A percentile compares a stretch with the other conserved stretches of the same genome.
Evolutionary conservation across 2,329 filamentous ascomycete genomes (phyloP).

Genomic region (Neophaeococcomyces mojaviensis): DNA sequence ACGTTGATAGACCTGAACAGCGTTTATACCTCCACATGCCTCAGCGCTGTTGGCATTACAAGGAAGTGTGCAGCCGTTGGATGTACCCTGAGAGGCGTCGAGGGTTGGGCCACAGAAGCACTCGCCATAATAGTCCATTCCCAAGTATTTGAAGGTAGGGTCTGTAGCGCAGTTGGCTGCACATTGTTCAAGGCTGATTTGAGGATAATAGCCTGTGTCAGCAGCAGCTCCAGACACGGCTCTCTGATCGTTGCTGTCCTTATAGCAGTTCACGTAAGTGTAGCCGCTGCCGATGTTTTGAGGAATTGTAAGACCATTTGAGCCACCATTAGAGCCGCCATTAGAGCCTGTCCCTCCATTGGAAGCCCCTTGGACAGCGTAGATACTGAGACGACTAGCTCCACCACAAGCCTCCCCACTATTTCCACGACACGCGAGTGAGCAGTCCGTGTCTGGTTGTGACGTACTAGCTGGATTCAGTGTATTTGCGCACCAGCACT

Average conservation of each 20-base stretch:
- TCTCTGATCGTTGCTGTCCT: not conserved
- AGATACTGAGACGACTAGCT: constrained; percentile 24
- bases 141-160: not conserved
- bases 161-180: not conserved
- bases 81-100: not conserved
- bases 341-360: not conserved
- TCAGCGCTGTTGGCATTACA: not conserved
- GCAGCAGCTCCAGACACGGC: not conserved
- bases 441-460: constrained; percentile 31
- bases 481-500: constrained; percentile 24
- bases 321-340: not conserved
- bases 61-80: not conserved
- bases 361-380: not conserved
- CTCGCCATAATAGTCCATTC: not conserved
- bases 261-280: not conserved
- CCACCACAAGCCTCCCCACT: constrained; percentile 40
- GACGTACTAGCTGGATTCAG: not conserved
- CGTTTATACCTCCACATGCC: not conserved
- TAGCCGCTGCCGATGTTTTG: not conserved
- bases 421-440: constrained; percentile 32
- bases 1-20: not conserved
- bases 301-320: not conserved
- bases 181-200: not conserved
- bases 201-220: not conserved
- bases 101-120: not conserved